Base-by-base conservation (phyloP, 2,329 filamentous ascomycete species). In the Aureobasidium sp. region DNA sequence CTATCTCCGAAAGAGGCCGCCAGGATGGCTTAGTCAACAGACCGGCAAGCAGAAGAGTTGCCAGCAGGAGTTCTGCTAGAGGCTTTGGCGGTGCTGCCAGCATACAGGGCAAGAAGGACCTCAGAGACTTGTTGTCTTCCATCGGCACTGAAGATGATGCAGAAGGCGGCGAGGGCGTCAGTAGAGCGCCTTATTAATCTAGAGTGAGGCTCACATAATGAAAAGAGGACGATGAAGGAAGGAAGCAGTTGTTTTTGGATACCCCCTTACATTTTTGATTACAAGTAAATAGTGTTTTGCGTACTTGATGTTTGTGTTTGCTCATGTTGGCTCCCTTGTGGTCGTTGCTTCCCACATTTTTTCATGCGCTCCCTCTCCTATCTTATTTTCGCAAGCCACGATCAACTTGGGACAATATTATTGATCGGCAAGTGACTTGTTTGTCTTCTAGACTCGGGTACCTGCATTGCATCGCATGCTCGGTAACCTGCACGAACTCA, bases 51-150 rank as follows among this genome's bases (percentile, higher is more conserved):
- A 20, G 60, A n/a, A 54, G 60, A 27, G 50, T 64, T 7, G 60
- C 48, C 23, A 64, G 60, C 50, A 64, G 50, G 40, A 64, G 60
- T 25, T 64, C 60, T 54, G 60, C 59, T 20, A 42, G 59, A 31
- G 36, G 29, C 6, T 51, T 64, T 29, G 40, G 60, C 8, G 60
- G 48, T 47, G 60, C 31, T 2, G 60, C 47, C 23, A 55, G 60
- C 15, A 45, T 29, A 23, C 33, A 53, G 16, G 59, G 59, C 47
- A 64, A 55, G 40, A 64, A 64, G 40, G 60, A 64, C 36, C 50
- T 64, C 2, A 54, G 60, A 27, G 60, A 64, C n/a, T n/a, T 64
- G 16, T 47, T 64, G 29, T 54, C 48, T 20, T 51, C 60, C 8
- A 64, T 64, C n/a, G 50, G 59, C 18, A 62, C 33, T 1, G 47